A percentile compares a stretch with the other conserved stretches of the same genome.
Evolutionary conservation across 768 basidiomycete species (phyloP).

Genomic region (Amanita exitialis): DNA sequence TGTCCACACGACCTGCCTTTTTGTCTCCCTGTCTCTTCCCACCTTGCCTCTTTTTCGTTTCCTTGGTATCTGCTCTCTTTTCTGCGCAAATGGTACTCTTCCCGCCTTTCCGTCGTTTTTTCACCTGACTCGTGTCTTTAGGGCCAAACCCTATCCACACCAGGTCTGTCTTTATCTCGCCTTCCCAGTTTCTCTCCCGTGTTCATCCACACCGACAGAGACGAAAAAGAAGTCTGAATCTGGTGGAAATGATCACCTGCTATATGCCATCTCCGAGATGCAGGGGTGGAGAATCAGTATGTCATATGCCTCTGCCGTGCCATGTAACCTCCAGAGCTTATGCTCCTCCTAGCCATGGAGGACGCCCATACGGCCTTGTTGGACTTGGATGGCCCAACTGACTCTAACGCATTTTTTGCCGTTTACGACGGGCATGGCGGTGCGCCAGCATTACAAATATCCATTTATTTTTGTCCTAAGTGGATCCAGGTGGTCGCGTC

Average conservation of each 20-base stretch:
- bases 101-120: constrained; percentile 4
- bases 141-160: constrained; percentile 84
- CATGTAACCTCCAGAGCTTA: constrained; percentile 4
- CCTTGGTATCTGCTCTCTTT: not conserved
- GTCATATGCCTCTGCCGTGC: constrained; percentile 24
- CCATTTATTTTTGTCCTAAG: constrained; percentile 8
- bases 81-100: constrained; percentile 21
- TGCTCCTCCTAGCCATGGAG: constrained; percentile 73
- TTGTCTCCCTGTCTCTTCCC: not conserved
- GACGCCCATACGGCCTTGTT: constrained; percentile 81
- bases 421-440: constrained; percentile 99
- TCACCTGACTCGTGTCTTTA: constrained; percentile 19
- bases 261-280: constrained; percentile 88
- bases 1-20: constrained; percentile 4
- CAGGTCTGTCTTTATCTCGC: constrained; percentile 37
- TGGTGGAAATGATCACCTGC: constrained; percentile 60
- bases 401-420: constrained; percentile 78
- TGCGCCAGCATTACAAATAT: constrained; percentile 23
- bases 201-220: constrained; percentile 29
- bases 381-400: constrained; percentile 46
- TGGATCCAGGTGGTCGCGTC: constrained; percentile 58
- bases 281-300: constrained; percentile 98
- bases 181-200: constrained; percentile 8
- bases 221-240: constrained; percentile 73
- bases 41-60: not conserved